Conservation (phyloP, 495 filamentous ascomycete genomes). For the Aspergillus sclerotiicarbonarius region DNA sequence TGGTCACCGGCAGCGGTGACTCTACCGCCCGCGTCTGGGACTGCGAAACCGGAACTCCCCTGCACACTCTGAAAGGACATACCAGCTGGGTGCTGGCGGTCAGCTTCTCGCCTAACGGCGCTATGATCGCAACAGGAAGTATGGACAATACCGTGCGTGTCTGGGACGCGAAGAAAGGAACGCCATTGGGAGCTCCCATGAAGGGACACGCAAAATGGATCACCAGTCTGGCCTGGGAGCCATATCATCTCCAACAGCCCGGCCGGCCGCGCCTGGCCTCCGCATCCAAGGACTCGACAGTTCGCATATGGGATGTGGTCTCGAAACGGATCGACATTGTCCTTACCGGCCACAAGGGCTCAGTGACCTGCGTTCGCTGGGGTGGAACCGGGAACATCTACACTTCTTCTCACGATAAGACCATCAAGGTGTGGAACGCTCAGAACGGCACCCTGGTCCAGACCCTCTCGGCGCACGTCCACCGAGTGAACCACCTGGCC, state of each 20-base stretch:
- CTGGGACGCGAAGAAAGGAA: slow-evolving; percentile 85
- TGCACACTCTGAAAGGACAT: slow-evolving; percentile 88
- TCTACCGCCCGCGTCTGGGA: slow-evolving; percentile 93
- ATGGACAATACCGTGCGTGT: slow-evolving; percentile 91
- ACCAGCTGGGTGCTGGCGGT: slow-evolving; percentile 90
- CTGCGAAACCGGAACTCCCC: slow-evolving; percentile 88
- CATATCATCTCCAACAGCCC: slow-evolving; percentile 78
- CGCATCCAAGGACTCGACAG: slow-evolving; percentile 85
- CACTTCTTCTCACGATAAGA: slow-evolving; percentile 88
- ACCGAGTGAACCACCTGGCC: slow-evolving; percentile 95
- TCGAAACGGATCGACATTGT: slow-evolving; percentile 75
- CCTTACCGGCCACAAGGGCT: slow-evolving; percentile 82
- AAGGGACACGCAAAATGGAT: slow-evolving; percentile 94
- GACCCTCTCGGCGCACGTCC: slow-evolving; percentile 77
- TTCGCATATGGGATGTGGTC: slow-evolving; percentile 84
- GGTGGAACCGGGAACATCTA: slow-evolving; percentile 87
- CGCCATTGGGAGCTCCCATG: slow-evolving; percentile 68
- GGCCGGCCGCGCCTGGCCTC: slow-evolving; percentile 80
- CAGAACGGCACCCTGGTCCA: slow-evolving; percentile 74
- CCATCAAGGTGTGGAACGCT: slow-evolving; percentile 88
- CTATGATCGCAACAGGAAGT: slow-evolving; percentile 81
- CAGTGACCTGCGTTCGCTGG: slow-evolving; percentile 90
- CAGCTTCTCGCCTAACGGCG: slow-evolving; percentile 79
- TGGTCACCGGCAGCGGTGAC: slow-evolving; percentile 90
- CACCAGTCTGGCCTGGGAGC: slow-evolving; percentile 86